Percentiles rank a stretch among this genome's conserved stretches.
These are phyloP conservation scores for Capsicum rhomboideum DNA, from an alignment of 257 asterid species.

Conservation along the genomic window DNA sequence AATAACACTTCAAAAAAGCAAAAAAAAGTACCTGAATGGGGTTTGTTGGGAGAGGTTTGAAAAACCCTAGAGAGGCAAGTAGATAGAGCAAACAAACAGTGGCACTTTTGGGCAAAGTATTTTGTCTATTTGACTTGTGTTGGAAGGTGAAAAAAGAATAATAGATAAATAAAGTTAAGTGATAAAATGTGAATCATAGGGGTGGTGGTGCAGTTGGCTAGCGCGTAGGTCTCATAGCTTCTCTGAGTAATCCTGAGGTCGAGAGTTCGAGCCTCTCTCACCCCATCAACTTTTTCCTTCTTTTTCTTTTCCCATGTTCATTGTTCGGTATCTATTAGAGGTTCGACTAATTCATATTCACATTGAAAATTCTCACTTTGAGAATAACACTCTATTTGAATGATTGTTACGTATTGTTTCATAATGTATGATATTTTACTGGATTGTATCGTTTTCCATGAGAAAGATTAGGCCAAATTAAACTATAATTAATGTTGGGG, in stretches of 20 bases:
- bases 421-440: no score
- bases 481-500: background rate
- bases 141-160: fast-evolving
- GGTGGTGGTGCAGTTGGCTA: conserved; percentile 99
- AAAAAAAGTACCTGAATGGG: background rate
- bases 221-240: conserved; percentile 97
- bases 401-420: no score
- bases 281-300: conserved; percentile 33
- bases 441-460: no score
- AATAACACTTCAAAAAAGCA: background rate
- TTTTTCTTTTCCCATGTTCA: background rate
- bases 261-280: conserved; percentile 96
- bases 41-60: background rate
- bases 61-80: background rate
- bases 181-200: background rate
- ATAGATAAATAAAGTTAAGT: fast-evolving
- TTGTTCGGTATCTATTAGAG: background rate
- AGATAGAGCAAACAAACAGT: background rate
- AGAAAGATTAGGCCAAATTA: no score
- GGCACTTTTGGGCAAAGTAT: background rate
- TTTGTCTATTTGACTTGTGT: background rate
- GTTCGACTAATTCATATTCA: background rate
- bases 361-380: background rate
- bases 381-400: no score
- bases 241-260: conserved; percentile 76